Evolutionary conservation across 2,329 filamentous ascomycete species (phyloP).

Genomic region (Colletotrichum sp.): DNA sequence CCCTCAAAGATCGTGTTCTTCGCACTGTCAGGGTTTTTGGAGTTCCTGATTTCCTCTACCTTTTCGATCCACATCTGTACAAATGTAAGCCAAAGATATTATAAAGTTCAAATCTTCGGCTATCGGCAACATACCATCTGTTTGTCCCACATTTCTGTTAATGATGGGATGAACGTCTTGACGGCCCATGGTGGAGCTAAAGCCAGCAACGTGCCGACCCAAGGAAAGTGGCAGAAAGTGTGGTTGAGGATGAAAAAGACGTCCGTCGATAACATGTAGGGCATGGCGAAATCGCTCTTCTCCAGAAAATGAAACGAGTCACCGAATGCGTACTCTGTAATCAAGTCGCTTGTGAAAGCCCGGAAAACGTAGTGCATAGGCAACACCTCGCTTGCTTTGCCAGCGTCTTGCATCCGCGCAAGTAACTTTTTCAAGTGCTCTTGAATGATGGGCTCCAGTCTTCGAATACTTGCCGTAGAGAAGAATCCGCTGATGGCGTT

Average conservation of each 20-base stretch:
- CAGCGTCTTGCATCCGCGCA: background rate
- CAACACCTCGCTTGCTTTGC: background rate
- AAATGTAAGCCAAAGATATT: background rate
- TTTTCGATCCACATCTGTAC: background rate
- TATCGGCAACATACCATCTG: background rate
- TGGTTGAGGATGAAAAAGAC: background rate
- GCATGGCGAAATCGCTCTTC: background rate
- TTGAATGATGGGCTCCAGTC: background rate
- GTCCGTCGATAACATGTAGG: background rate
- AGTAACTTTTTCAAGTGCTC: background rate
- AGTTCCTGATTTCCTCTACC: background rate
- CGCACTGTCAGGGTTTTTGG: background rate
- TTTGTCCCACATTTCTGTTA: background rate
- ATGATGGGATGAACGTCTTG: background rate
- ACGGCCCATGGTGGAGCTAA: background rate
- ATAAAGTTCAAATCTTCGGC: background rate
- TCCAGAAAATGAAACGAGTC: background rate
- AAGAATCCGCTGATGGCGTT: conserved; percentile 38
- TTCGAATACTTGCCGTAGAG: conserved; percentile 29
- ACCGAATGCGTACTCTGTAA: background rate
- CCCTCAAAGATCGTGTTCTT: background rate
- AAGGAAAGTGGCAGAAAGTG: background rate
- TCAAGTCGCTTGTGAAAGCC: background rate
- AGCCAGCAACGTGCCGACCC: background rate
- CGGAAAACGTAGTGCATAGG: background rate